Base-by-base conservation (phyloP, 83 land plant species). In the Diphasiastrum complanatum region DNA sequence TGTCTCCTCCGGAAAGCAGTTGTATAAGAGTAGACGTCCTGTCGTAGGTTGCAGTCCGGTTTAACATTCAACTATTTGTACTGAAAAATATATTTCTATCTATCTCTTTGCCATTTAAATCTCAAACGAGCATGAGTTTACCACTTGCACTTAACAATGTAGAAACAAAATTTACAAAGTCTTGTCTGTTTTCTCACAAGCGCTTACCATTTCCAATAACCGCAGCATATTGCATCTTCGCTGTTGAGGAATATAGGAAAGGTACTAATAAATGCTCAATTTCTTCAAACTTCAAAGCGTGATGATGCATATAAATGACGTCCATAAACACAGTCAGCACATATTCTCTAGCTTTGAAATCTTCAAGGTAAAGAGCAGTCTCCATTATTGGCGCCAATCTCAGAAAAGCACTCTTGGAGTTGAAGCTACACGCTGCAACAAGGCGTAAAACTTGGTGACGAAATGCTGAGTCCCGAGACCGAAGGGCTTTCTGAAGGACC, bases 181-280 rank as follows among this genome's bases (percentile, higher is more conserved):
- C n/a, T n/a, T n/a, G n/a, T n/a, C n/a, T n/a, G n/a, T n/a, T n/a
- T n/a, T n/a, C n/a, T n/a, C n/a, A n/a, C n/a, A n/a, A n/a, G n/a
- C n/a, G 23, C 68, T 23, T 62, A 69, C 72, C 72, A 51, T 67
- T 50, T 19, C 72, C 72, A 24, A 62, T 61, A 2, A 69, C 58
- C 14, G 67, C 40, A n/a, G 19, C 31, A 11, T 61, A 52, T 28
- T 69, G 60, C 16, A 69, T 40, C 12, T 24, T 18, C 14, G 45
- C 37, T 20, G 68, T 69, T 51, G 72, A 59, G 37, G 59, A 55
- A 35, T 69, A 50, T 25, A 69, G 25, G 25, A 62, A 69, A 27
- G 48, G 68, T 26, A 40, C 23, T 2, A 69, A n/a, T 18, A 69
- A 35, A 64, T 69, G 72, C 23, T 33, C 35, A 10, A 62, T 33